phyloP scores from a whole-genome alignment of 805 yeast species.

The Yamadazyma tumulicola region DNA sequence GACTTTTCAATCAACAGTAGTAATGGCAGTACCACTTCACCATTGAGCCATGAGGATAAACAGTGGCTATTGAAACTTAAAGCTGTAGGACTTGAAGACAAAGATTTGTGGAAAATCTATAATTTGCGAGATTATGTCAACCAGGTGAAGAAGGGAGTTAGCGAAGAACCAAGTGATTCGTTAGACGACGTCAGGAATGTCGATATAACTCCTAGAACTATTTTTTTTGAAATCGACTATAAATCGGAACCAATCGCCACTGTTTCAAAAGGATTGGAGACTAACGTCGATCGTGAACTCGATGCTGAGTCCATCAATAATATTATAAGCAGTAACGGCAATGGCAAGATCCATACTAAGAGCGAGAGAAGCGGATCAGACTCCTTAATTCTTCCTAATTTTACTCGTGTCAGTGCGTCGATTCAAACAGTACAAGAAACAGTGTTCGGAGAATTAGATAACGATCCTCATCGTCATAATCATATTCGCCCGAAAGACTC shows the following conservation, averaged over 20 bases:
- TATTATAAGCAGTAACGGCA: not conserved
- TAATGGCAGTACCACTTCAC: constrained; percentile 8
- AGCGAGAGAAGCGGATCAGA: constrained; percentile 15
- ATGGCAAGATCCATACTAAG: constrained; percentile 1
- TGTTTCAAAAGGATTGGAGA: constrained; percentile 17
- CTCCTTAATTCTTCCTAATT: constrained; percentile 28
- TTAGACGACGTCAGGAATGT: constrained; percentile 1
- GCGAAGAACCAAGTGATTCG: not conserved
- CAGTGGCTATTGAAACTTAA: constrained; percentile 70
- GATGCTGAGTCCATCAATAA: not conserved
- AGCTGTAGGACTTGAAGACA: constrained; percentile 67
- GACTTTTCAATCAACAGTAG: not conserved
- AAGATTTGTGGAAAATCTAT: constrained; percentile 80
- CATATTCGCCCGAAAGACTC: not conserved
- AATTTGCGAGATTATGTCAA: constrained; percentile 65
- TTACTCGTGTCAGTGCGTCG: constrained; percentile 31
- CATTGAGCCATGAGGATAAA: constrained; percentile 61
- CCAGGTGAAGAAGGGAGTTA: constrained; percentile 45
- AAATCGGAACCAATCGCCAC: constrained; percentile 30
- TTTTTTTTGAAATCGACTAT: constrained; percentile 36
- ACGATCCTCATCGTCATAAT: constrained; percentile 19
- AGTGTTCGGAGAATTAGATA: constrained; percentile 44
- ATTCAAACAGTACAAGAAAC: constrained; percentile 39
- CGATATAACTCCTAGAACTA: constrained; percentile 25
- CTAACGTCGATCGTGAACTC: constrained; percentile 14